phyloP scores from a whole-genome alignment of 306 rosid genomes.

The Crotalaria pallida region DNA sequence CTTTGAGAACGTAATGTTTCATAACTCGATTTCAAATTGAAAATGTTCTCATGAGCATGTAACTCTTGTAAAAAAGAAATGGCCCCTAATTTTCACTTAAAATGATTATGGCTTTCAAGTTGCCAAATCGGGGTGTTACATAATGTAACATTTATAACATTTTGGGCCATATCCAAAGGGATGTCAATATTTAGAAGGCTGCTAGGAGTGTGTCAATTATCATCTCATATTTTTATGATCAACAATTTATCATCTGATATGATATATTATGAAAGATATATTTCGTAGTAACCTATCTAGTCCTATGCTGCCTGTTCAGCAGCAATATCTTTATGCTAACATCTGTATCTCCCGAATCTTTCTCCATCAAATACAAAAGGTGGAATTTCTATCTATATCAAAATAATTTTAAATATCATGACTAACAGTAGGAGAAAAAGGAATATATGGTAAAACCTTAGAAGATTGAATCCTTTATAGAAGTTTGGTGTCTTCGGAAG shows the following conservation, averaged over 20 bases:
- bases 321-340: not conserved
- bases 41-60: too few species aligned
- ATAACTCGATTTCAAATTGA: too few species aligned
- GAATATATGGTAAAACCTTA: slow-evolving; percentile 45
- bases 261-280: not conserved
- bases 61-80: too few species aligned
- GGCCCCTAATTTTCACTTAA: too few species aligned
- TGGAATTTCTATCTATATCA: not conserved
- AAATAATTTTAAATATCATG: slow-evolving; percentile 22
- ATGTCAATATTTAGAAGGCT: not conserved
- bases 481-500: slow-evolving; percentile 72
- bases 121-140: too few species aligned
- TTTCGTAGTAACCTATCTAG: not conserved
- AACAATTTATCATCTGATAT: slow-evolving; percentile 1
- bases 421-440: not conserved
- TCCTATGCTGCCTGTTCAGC: not conserved
- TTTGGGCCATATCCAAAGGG: not conserved
- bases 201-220: not conserved
- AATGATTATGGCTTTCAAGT: too few species aligned
- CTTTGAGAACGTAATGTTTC: too few species aligned
- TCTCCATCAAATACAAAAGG: not conserved
- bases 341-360: not conserved
- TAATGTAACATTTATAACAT: not conserved
- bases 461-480: slow-evolving; percentile 64
- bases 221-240: not conserved